A percentile compares a stretch with the other conserved stretches of the same genome.
Evolutionary conservation across 1,284 basidiomycete species (phyloP).

Genomic region (Neolentinus lepideus): DNA sequence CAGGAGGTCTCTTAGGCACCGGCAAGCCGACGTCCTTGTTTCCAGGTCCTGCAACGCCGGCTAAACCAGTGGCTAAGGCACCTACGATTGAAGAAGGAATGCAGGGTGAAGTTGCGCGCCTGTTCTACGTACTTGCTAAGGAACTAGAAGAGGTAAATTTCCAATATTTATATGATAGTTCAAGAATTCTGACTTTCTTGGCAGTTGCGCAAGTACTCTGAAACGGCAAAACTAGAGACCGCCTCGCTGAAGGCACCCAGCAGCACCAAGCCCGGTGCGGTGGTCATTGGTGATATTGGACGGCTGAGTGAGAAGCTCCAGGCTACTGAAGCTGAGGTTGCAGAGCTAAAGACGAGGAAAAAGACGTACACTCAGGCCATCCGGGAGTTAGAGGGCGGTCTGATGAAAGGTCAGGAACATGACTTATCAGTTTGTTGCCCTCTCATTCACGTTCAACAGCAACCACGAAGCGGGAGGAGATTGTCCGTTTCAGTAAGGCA

Average conservation of each 20-base stretch:
- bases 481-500: constrained; percentile 67
- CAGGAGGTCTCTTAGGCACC: background rate
- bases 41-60: background rate
- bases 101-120: constrained; percentile 47
- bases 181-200: constrained; percentile 2
- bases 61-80: background rate
- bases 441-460: constrained; percentile 31
- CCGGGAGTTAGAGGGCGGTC: constrained; percentile 50
- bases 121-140: constrained; percentile 34
- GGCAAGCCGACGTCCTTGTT: background rate
- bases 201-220: constrained; percentile 31
- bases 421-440: background rate
- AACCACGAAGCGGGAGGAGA: constrained; percentile 68
- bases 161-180: constrained; percentile 13
- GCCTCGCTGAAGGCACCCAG: constrained; percentile 26
- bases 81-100: constrained; percentile 41
- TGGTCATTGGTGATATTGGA: constrained; percentile 46
- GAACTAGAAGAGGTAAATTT: constrained; percentile 47
- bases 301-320: constrained; percentile 43
- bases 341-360: constrained; percentile 36
- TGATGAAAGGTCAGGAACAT: constrained; percentile 59
- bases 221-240: constrained; percentile 17
- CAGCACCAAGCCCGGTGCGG: constrained; percentile 34
- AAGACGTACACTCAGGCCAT: constrained; percentile 33
- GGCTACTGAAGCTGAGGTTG: constrained; percentile 44